Evolutionary conservation across 805 yeast genomes (phyloP), one percentile per base, ranked within the genome.

Genomic region (Myxozyma melibiosi): DNA sequence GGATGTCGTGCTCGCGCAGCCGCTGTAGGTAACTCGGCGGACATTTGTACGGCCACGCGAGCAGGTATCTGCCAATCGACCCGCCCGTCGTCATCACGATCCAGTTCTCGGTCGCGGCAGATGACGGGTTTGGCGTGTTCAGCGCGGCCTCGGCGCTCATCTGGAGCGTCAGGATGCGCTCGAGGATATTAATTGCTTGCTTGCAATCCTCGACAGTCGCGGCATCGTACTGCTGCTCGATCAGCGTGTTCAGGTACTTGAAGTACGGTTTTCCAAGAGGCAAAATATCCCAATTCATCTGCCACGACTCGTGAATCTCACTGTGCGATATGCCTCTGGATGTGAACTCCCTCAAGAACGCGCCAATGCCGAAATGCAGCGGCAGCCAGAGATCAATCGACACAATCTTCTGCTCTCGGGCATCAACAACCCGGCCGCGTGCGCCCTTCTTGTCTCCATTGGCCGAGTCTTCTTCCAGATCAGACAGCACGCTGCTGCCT

Each of bases 341-440:
- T 25, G 24, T 38, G 31, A 50, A 42, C 18, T 28, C 47, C 4
- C 34, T 27, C 25, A 54, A 16, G 35, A 53, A 41, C 2, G 57
- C 51, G 16, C 47, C 51, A 31, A 54, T 49, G 1, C 51, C 51
- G 16, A 38, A 41, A 20, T 30, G 58, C 31, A 53, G 33, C 20
- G 58, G 58, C 13, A 57, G 38, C 58, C 58, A 53, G 7, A 37
- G 34, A 30, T 57, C 61, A 40, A 57, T 57, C 13, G 61, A 41
- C 4, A 46, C 28, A 11, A 54, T 48, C n/a, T 18, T 33, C 22
- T 20, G 24, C 25, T 11, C 20, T n/a, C 18, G 20, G n/a, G n/a
- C n/a, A 18, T 14, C 20, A n/a, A 28, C 13, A 22, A 22, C 45
- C 31, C 20, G 27, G 20, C 30, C 40, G 4, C 16, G 28, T 13